A percentile compares a stretch with the other conserved stretches of the same genome.
Evolutionary conservation across 371 early-diverging fungal genomes (phyloP).

Genomic region (Mortierella sp.): DNA sequence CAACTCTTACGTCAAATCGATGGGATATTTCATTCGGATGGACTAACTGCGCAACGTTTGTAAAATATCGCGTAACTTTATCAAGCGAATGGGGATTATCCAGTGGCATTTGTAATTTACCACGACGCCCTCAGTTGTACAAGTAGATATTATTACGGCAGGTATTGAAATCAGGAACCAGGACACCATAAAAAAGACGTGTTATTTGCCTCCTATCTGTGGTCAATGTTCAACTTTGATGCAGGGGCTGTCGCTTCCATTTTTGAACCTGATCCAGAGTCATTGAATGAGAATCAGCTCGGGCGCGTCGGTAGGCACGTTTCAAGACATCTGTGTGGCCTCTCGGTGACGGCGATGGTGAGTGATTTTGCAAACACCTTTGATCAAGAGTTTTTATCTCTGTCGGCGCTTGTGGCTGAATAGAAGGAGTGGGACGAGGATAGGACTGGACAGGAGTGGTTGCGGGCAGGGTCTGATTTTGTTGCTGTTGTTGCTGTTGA

Average conservation of each 20-base stretch:
- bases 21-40: too few relatives aligned
- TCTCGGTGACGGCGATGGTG: neutral
- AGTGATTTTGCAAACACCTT: neutral
- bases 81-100: too few relatives aligned
- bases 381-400: neutral
- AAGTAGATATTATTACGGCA: too few relatives aligned
- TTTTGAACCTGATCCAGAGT: neutral
- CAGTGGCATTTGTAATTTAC: too few relatives aligned
- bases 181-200: neutral
- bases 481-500: constrained; percentile 9
- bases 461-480: too few relatives aligned
- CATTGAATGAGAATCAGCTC: neutral
- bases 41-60: too few relatives aligned
- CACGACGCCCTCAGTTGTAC: too few relatives aligned
- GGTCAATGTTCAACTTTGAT: too few relatives aligned
- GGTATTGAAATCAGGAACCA: neutral
- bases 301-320: too few relatives aligned
- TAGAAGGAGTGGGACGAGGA: neutral
- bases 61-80: too few relatives aligned
- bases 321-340: too few relatives aligned
- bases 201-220: too few relatives aligned
- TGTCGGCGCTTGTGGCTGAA: neutral
- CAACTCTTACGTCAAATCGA: neutral
- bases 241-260: neutral
- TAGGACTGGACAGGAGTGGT: neutral